phyloP scores from a whole-genome alignment of 129 eudicot species.

The Centaurea solstitialis region DNA sequence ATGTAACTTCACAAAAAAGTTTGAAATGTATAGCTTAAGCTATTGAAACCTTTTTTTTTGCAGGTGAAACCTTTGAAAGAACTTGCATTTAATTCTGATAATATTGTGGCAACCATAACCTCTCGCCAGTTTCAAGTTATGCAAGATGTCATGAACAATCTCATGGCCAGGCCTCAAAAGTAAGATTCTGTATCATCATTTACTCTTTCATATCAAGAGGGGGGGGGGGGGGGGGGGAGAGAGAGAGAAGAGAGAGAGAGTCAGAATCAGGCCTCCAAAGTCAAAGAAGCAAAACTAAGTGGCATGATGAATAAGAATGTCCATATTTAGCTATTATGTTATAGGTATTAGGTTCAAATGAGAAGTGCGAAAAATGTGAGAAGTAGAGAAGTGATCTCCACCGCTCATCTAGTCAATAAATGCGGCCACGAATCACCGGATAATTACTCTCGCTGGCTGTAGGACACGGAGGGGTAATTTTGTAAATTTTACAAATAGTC shows the following conservation, averaged over 20 bases:
- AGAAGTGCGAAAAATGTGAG: too few species aligned
- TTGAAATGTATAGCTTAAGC: neutral
- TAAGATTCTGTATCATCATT: conserved; percentile 38
- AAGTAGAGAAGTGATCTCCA: too few species aligned
- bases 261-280: conserved; percentile 6
- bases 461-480: too few species aligned
- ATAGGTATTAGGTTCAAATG: too few species aligned
- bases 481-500: too few species aligned
- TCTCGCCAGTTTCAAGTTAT: conserved; percentile 94
- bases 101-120: conserved; percentile 84
- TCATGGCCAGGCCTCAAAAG: conserved; percentile 85
- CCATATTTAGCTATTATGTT: conserved; percentile 1
- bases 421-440: too few species aligned
- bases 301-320: neutral
- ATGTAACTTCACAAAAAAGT: neutral
- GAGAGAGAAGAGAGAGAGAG: neutral
- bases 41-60: conserved; percentile 21
- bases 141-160: conserved; percentile 81
- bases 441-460: too few species aligned
- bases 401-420: too few species aligned
- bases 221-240: too few species aligned
- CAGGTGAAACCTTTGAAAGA: conserved; percentile 97
- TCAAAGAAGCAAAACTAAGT: neutral
- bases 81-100: conserved; percentile 81
- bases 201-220: conserved; percentile 10